Base-by-base conservation (phyloP, 768 basidiomycete genomes). In the Dendrothele bispora region DNA sequence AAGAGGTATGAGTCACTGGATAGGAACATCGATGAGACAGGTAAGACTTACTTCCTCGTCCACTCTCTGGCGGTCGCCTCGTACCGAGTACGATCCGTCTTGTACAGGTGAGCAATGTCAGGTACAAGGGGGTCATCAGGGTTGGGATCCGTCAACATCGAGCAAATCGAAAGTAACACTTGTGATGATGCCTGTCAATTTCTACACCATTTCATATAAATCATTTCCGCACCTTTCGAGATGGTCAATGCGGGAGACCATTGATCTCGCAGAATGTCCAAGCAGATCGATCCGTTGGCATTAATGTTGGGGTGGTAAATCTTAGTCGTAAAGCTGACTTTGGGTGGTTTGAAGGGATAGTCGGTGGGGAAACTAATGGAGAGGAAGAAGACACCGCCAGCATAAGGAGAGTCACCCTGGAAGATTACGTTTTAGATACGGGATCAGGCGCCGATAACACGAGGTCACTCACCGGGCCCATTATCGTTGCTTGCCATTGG, bases 261-360 rank as follows among this genome's bases (percentile, higher is more conserved):
- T 66, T 98, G 97, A 69, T 99, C 97, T 70, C 95, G 80, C 65
- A 99, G 75, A 64, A 99, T 99, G 70, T 99, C 97, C 60, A 99
- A 74, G 70, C 95, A 99, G 70, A 99, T 98, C 55, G 92, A 95
- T 34, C 97, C 97, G 62, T 99, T 99, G 59, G 95, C 91, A 67
- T 99, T 99, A 93, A 99, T 98, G 79, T 98, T 98, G 28, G 95
- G 95, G 71, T 98, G 95, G 70, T 98, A 98, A 61, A 98, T 98
- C 89, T 97, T 98, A 64, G 97, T 98, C 57, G 93, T 95, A 72
- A 99, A 99, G 77, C 88, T 88, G 73, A 99, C 93, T 82, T 99
- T 99, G 71, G 97, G 97, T 35, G 97, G 97, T 75, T 98, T 98
- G 87, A 98, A 98, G 21, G 97, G 97, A 77, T 99, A 99, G 70